A percentile compares a stretch with the other conserved stretches of the same genome.
Evolutionary conservation across 225 moss, liverwort and hornwort genomes (phyloP).

Genomic region (Ulota crispa): DNA sequence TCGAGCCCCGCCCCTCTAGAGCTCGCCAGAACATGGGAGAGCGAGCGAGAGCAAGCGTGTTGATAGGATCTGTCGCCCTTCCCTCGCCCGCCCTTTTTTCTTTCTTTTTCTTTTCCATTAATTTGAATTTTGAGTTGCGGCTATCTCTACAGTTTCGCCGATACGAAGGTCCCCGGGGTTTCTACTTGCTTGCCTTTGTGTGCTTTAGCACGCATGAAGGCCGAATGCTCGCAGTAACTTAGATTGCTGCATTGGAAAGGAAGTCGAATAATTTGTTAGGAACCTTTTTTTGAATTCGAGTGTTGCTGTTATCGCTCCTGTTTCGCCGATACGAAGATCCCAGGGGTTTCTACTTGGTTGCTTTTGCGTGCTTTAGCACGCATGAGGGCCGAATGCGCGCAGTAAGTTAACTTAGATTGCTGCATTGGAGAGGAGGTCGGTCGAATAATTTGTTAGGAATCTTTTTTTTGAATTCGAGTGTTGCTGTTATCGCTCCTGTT

Average conservation of each 20-base stretch:
- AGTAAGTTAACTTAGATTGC: too few species aligned
- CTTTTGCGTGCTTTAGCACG: too few species aligned
- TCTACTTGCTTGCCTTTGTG: not conserved
- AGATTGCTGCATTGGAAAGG: not conserved
- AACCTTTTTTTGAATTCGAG: not conserved
- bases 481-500: too few species aligned
- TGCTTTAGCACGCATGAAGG: not conserved
- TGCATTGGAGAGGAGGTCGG: too few species aligned
- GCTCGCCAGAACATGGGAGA: not conserved
- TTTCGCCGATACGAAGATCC: not conserved
- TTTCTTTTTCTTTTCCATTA: not conserved
- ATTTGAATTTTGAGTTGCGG: conserved; percentile 32
- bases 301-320: not conserved
- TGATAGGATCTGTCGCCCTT: not conserved
- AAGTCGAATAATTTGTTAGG: not conserved
- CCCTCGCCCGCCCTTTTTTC: conserved; percentile 27
- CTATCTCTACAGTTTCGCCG: not conserved
- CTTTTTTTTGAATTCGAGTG: too few species aligned
- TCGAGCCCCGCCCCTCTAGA: too few species aligned
- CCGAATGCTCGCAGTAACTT: not conserved
- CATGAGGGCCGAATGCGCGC: too few species aligned
- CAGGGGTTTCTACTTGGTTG: too few species aligned
- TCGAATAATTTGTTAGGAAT: too few species aligned
- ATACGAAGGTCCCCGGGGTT: not conserved
- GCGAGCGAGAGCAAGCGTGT: not conserved